phyloP scores from a whole-genome alignment of 2,329 filamentous ascomycete species.

The Penicillium hordei region DNA sequence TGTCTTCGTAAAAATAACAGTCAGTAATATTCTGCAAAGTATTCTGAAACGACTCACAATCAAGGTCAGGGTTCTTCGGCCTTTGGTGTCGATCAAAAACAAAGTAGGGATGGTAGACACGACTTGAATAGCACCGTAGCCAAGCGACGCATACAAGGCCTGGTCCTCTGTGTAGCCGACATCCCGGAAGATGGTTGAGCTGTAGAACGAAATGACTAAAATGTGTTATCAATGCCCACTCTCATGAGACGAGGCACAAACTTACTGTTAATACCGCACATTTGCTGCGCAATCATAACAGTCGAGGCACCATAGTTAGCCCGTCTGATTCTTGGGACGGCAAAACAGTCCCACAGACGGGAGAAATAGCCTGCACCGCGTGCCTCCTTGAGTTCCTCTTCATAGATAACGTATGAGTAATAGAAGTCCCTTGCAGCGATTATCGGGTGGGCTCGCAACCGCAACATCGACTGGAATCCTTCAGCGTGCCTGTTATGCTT shows the following conservation, averaged over 20 bases:
- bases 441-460: conserved; percentile 24
- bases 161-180: conserved; percentile 56
- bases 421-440: conserved; percentile 61
- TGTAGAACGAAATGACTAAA: conserved; percentile 67
- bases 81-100: conserved; percentile 65
- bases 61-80: conserved; percentile 54
- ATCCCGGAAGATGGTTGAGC: conserved; percentile 55
- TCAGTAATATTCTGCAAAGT: not conserved
- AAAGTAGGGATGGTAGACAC: conserved; percentile 61
- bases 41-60: conserved; percentile 12
- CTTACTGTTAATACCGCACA: conserved; percentile 55
- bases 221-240: conserved; percentile 52
- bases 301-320: conserved; percentile 73
- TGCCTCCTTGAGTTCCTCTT: conserved; percentile 45
- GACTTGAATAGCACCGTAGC: conserved; percentile 64
- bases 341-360: conserved; percentile 55
- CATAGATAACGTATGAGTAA: conserved; percentile 56
- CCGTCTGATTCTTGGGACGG: conserved; percentile 47
- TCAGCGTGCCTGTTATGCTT: conserved; percentile 17
- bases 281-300: conserved; percentile 76
- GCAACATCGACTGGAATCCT: conserved; percentile 20
- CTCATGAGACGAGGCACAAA: not conserved
- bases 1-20: conserved; percentile 53
- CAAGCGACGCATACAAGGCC: conserved; percentile 62
- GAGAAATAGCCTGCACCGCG: conserved; percentile 56